Evolutionary conservation across 2,329 filamentous ascomycete genomes (phyloP).

Genomic region (Fusarium sp.): DNA sequence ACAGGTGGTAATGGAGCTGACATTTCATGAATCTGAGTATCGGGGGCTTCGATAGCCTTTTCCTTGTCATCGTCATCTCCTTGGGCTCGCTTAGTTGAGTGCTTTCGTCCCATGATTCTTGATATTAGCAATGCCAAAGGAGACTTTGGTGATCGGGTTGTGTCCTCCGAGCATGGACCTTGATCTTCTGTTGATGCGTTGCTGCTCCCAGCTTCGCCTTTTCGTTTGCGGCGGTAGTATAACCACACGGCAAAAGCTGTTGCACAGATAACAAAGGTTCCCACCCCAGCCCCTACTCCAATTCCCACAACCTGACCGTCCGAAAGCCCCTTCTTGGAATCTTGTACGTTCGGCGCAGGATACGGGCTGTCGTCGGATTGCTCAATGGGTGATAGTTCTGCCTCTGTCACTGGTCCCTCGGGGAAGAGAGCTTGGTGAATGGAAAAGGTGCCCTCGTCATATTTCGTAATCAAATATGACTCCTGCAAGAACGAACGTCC

Average conservation of each 20-base stretch:
- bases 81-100: conserved; percentile 39
- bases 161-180: conserved; percentile 50
- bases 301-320: conserved; percentile 59
- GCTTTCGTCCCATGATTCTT: conserved; percentile 54
- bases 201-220: conserved; percentile 31
- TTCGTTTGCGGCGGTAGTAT: conserved; percentile 51
- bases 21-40: conserved; percentile 64
- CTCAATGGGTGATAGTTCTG: conserved; percentile 56
- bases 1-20: conserved; percentile 58
- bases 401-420: conserved; percentile 53
- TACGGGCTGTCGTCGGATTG: conserved; percentile 60
- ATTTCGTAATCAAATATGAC: conserved; percentile 68
- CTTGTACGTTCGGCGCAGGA: conserved; percentile 48
- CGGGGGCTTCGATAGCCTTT: conserved; percentile 50
- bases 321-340: conserved; percentile 48
- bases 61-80: conserved; percentile 39
- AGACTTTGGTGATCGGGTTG: conserved; percentile 41
- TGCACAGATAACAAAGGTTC: conserved; percentile 48
- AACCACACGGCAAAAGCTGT: conserved; percentile 48
- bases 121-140: conserved; percentile 51
- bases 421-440: conserved; percentile 67
- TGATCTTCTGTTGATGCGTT: conserved; percentile 50
- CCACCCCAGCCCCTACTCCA: conserved; percentile 57
- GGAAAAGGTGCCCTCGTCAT: conserved; percentile 64
- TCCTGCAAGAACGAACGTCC: conserved; percentile 78